Evolutionary conservation across 306 rosid species (phyloP).

Genomic region (Sechiopsis laciniata): DNA sequence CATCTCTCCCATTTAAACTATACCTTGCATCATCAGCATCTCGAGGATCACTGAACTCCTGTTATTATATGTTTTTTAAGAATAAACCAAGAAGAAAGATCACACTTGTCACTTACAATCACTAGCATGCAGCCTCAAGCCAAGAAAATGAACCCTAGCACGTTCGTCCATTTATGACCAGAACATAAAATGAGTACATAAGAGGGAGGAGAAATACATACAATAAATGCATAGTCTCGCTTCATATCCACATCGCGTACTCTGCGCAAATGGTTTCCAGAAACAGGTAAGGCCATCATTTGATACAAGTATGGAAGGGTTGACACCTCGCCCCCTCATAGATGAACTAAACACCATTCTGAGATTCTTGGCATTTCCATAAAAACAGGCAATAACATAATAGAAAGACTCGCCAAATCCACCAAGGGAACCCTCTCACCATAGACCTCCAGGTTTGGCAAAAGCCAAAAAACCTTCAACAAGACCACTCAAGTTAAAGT

Average conservation of each 20-base stretch:
- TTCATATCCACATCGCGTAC: slow-evolving; percentile 59
- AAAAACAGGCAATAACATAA: slow-evolving; percentile 44
- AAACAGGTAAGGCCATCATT: slow-evolving; percentile 55
- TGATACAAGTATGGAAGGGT: slow-evolving; percentile 43
- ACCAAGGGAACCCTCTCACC: slow-evolving; percentile 52
- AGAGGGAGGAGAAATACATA: slow-evolving; percentile 28
- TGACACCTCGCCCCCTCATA: slow-evolving; percentile 51
- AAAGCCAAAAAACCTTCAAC: slow-evolving; percentile 56
- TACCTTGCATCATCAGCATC: slow-evolving; percentile 54
- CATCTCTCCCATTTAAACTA: slow-evolving; percentile 40
- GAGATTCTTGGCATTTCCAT: slow-evolving; percentile 46
- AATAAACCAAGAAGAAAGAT: slow-evolving; percentile 11
- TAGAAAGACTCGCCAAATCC: slow-evolving; percentile 56
- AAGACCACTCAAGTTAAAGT: slow-evolving; percentile 44
- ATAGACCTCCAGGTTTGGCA: slow-evolving; percentile 55
- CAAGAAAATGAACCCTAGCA: not conserved
- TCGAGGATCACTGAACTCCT: slow-evolving; percentile 29
- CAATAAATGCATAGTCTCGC: slow-evolving; percentile 52
- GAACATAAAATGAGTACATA: not conserved
- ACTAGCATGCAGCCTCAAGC: not conserved
- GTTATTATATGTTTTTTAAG: not conserved
- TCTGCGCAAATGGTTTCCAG: slow-evolving; percentile 50
- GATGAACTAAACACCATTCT: slow-evolving; percentile 55
- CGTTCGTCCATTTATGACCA: too few species aligned
- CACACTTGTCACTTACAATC: slow-evolving; percentile 17